Base-by-base conservation (phyloP, 139 green algal genomes). In the Tetradesmus lagerheimii region DNA sequence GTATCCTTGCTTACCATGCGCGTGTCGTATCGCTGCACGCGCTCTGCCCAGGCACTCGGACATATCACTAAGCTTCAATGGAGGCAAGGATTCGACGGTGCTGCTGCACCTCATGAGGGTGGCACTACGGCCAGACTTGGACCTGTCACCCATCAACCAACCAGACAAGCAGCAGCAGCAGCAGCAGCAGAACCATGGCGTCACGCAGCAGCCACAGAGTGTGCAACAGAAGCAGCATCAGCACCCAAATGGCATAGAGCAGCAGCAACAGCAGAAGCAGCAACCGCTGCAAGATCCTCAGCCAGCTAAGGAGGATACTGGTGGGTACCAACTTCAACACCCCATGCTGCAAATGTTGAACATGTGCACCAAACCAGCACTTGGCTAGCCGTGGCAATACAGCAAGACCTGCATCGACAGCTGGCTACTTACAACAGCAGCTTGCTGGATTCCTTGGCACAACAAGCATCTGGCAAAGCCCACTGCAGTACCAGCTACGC, bases 11-110 rank as follows among this genome's bases (percentile, higher is more conserved):
- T 43, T 34, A 34, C 35, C 18, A 11, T 78, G 31, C 62, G 47
- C 15, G 64, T 71, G 29, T 27, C 34, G 41, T 23, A 53, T 41
- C 76, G n/a, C n/a, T 25, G 45, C 0, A 31, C 20, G 0, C 4
- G 1, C 15, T 6, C 29, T 90, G 66, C 93, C 23, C 57, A 97
- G 96, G 35, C 83, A 83, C 4, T 31, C 90, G n/a, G 88, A 93
- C 74, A 62, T 97, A 9, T 97, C 97, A 0, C 95, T 99, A 83
- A 98, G 96, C 92, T 99, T 99, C 93, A 99, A 99, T 83, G 97
- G 96, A 9, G 97, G 97, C 88, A 99, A 99, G 84, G 97, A 99
- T 83, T 98, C 96, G 4, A 99, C 97, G 3, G 96, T 98, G 12
- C 90, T 99, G n/a, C 95, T 99, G 47, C 97, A 99, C 85, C 84